These are phyloP conservation scores for Vicia faba DNA, from an alignment of 306 rosid genomes.

Conservation along the genomic window DNA sequence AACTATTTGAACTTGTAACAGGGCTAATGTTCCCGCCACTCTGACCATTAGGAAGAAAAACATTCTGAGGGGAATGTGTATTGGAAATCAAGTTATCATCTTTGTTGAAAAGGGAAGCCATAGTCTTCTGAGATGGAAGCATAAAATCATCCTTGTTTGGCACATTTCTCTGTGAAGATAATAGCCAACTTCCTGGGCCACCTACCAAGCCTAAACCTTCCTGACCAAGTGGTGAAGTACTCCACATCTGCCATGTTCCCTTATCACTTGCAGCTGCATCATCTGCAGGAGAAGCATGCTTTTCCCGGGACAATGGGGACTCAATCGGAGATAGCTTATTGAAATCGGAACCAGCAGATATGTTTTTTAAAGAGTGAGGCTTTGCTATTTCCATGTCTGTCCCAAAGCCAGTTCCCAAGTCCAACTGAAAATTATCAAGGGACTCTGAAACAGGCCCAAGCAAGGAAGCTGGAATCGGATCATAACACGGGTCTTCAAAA, in stretches of 20 bases:
- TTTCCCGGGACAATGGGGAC: slow-evolving; percentile 90
- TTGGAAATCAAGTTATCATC: slow-evolving; percentile 68
- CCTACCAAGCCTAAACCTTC: slow-evolving; percentile 89
- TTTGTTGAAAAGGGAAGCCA: slow-evolving; percentile 75
- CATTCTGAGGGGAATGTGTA: slow-evolving; percentile 64
- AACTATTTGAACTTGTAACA: slow-evolving; percentile 56
- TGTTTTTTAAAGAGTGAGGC: slow-evolving; percentile 59
- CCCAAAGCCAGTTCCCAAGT: slow-evolving; percentile 66
- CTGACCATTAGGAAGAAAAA: slow-evolving; percentile 73
- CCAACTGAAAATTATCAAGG: slow-evolving; percentile 85
- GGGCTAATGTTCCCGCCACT: slow-evolving; percentile 68
- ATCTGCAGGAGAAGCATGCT: slow-evolving; percentile 55
- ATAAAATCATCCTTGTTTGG: slow-evolving; percentile 68
- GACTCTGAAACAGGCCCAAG: slow-evolving; percentile 98
- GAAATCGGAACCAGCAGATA: slow-evolving; percentile 63
- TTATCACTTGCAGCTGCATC: slow-evolving; percentile 58
- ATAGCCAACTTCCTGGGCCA: slow-evolving; percentile 83
- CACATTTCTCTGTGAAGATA: slow-evolving; percentile 60
- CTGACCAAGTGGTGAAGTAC: slow-evolving; percentile 81
- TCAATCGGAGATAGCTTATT: slow-evolving; percentile 91
- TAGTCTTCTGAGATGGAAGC: slow-evolving; percentile 76
- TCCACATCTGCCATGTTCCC: slow-evolving; percentile 99
- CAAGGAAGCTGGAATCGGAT: slow-evolving; percentile 81
- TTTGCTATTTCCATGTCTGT: slow-evolving; percentile 55
- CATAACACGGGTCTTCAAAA: slow-evolving; percentile 95